Evolutionary conservation across 306 rosid genomes (phyloP).

Genomic region (Trifolium repens): DNA sequence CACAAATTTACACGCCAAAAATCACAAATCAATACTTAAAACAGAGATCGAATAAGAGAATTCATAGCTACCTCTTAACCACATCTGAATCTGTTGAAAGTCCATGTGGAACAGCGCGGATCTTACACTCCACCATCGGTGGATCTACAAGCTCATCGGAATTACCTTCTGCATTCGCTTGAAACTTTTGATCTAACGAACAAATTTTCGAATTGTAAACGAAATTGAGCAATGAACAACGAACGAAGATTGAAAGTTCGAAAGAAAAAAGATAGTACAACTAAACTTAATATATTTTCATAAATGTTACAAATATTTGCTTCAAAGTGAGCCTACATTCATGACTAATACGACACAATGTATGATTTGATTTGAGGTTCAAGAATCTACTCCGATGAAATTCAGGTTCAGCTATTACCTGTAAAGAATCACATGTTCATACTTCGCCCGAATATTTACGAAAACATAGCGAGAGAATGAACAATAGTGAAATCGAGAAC

Average conservation of each 20-base stretch:
- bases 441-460: too few species aligned
- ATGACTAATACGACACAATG: too few species aligned
- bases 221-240: background rate
- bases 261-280: too few species aligned
- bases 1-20: background rate
- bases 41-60: background rate
- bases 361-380: too few species aligned
- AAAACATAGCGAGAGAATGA: too few species aligned
- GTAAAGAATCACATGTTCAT: too few species aligned
- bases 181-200: constrained; percentile 68
- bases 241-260: background rate
- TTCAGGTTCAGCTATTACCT: too few species aligned
- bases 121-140: constrained; percentile 91
- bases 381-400: too few species aligned
- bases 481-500: too few species aligned
- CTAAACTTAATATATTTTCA: too few species aligned
- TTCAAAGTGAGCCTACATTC: too few species aligned
- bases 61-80: constrained; percentile 46
- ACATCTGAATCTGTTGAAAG: constrained; percentile 96
- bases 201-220: background rate
- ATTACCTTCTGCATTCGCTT: constrained; percentile 78
- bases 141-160: constrained; percentile 91
- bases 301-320: too few species aligned
- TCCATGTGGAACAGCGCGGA: constrained; percentile 90
- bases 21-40: background rate